Evolutionary conservation across 768 basidiomycete species (phyloP).

Genomic region (Phlebiopsis flavidoalba): DNA sequence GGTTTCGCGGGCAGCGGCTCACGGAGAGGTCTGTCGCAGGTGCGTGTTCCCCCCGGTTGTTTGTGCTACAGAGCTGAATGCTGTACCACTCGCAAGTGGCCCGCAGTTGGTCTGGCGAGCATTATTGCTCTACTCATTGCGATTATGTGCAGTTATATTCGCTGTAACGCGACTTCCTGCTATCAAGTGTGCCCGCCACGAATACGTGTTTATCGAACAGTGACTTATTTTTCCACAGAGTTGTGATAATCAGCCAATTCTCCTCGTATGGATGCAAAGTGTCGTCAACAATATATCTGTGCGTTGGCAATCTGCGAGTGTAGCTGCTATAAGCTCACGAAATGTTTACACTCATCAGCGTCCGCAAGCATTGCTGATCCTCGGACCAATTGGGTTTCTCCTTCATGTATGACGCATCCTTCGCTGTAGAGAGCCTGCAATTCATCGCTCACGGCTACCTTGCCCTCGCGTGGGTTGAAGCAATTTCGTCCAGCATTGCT

Average conservation of each 20-base stretch:
- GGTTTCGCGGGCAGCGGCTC: constrained; percentile 46
- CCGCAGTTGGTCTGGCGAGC: constrained; percentile 65
- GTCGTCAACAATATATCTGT: constrained; percentile 46
- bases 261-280: constrained; percentile 61
- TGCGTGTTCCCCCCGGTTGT: constrained; percentile 23
- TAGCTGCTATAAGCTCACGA: too few species aligned
- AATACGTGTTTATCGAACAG: constrained; percentile 16
- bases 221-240: constrained; percentile 34
- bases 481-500: constrained; percentile 53
- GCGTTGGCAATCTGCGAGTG: constrained; percentile 15
- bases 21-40: constrained; percentile 58
- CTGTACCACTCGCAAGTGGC: constrained; percentile 50
- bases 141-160: constrained; percentile 23
- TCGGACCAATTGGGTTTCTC: constrained; percentile 48
- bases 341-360: constrained; percentile 36
- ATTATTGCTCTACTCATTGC: constrained; percentile 22
- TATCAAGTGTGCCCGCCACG: background rate
- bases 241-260: constrained; percentile 66
- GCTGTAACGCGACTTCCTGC: background rate
- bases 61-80: background rate
- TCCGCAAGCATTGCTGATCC: constrained; percentile 39
- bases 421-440: constrained; percentile 38
- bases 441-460: constrained; percentile 58
- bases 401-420: constrained; percentile 48
- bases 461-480: constrained; percentile 56